Conservation (phyloP, 75 land plant species). For the Larix kaempferi region DNA sequence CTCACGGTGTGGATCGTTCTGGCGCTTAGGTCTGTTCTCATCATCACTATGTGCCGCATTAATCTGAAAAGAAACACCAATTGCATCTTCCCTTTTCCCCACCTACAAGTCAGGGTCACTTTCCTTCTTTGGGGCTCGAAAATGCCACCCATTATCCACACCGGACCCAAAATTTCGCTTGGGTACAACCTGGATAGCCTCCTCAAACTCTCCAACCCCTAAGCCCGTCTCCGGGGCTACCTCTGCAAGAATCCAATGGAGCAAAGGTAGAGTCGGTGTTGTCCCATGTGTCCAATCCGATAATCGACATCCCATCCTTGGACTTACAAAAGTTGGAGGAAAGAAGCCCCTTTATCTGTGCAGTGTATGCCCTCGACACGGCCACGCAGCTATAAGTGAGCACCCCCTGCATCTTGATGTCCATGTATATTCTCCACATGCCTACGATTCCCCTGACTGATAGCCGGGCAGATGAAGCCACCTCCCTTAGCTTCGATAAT, state of each 20-base stretch:
- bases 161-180: too few relatives aligned
- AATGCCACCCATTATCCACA: too few relatives aligned
- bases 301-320: not conserved
- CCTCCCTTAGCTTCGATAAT: not conserved
- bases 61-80: too few relatives aligned
- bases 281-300: not conserved
- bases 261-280: not conserved
- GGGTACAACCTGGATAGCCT: too few relatives aligned
- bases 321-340: not conserved
- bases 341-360: not conserved
- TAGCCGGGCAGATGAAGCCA: not conserved
- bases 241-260: not conserved
- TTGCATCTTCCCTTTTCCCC: too few relatives aligned
- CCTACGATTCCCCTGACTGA: not conserved
- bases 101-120: too few relatives aligned
- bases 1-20: too few relatives aligned
- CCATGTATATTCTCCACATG: not conserved
- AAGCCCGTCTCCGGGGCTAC: not conserved
- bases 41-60: too few relatives aligned
- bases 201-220: too few relatives aligned
- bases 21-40: too few relatives aligned
- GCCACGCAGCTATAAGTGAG: slow-evolving; percentile 5
- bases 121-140: too few relatives aligned
- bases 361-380: not conserved
- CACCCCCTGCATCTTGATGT: not conserved